These are phyloP conservation scores for Aciculosporium take DNA, from an alignment of 2,329 filamentous ascomycete species.

Conservation along the genomic window DNA sequence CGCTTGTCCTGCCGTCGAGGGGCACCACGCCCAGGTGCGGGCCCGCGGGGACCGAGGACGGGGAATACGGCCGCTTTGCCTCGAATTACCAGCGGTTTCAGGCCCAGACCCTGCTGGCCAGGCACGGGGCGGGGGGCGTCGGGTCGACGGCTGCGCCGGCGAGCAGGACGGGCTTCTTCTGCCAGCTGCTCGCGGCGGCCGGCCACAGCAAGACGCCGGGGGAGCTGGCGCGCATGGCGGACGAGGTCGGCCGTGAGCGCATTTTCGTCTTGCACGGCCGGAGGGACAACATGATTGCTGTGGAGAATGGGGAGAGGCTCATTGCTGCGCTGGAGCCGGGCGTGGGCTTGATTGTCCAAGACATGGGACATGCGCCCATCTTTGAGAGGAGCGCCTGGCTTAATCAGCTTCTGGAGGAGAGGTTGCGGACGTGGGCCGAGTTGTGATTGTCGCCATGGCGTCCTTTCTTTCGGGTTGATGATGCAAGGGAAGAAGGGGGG, in stretches of 20 bases:
- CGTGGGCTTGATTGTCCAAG: slow-evolving; percentile 49
- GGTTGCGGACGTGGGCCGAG: slow-evolving; percentile 37
- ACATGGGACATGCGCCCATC: slow-evolving; percentile 60
- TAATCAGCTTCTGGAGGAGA: slow-evolving; percentile 45
- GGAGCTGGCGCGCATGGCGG: slow-evolving; percentile 51
- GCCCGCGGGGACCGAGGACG: slow-evolving; percentile 14
- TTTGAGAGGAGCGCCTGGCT: slow-evolving; percentile 60
- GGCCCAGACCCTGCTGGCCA: slow-evolving; percentile 63
- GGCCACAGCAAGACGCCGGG: slow-evolving; percentile 62
- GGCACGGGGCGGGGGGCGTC: too few relatives aligned
- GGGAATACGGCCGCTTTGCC: slow-evolving; percentile 41
- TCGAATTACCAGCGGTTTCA: slow-evolving; percentile 73
- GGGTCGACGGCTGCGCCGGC: slow-evolving; percentile 34
- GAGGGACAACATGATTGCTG: slow-evolving; percentile 62
- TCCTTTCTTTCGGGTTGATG: too few relatives aligned
- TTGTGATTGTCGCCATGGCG: slow-evolving; percentile 14
- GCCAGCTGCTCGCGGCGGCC: slow-evolving; percentile 64
- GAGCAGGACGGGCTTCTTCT: slow-evolving; percentile 48
- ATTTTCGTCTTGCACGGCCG: slow-evolving; percentile 70
- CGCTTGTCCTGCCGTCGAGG: slow-evolving; percentile 39
- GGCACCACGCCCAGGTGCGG: slow-evolving; percentile 25
- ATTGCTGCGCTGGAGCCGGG: slow-evolving; percentile 50
- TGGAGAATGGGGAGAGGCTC: slow-evolving; percentile 54
- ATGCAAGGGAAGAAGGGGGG: background rate
- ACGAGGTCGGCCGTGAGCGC: slow-evolving; percentile 54